phyloP scores from a whole-genome alignment of 495 filamentous ascomycete genomes.

The Xylaria longipes region DNA sequence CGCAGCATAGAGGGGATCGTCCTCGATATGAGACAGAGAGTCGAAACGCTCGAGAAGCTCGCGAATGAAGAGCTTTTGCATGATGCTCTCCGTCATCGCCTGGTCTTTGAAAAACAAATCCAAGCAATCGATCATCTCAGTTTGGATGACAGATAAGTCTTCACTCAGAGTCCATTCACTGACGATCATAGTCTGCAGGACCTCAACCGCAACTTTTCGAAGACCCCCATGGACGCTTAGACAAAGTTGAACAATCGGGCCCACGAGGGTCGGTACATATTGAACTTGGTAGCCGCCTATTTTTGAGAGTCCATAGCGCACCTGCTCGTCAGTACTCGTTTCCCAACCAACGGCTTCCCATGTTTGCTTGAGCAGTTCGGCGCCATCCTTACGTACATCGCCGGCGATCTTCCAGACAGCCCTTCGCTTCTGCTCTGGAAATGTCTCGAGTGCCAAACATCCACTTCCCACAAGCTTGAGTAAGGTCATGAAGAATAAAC shows the following conservation, averaged over 20 bases:
- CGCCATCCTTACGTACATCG: slow-evolving; percentile 91
- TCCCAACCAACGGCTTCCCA: slow-evolving; percentile 99
- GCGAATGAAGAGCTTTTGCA: slow-evolving; percentile 89
- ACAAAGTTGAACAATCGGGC: slow-evolving; percentile 91
- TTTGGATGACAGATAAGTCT: slow-evolving; percentile 89
- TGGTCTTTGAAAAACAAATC: slow-evolving; percentile 91
- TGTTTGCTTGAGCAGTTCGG: slow-evolving; percentile 77
- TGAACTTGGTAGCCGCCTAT: slow-evolving; percentile 98
- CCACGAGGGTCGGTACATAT: slow-evolving; percentile 90
- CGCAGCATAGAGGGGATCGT: slow-evolving; percentile 78
- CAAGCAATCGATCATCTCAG: slow-evolving; percentile 94
- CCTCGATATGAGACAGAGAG: slow-evolving; percentile 64
- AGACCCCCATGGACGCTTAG: slow-evolving; percentile 94
- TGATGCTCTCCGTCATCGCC: slow-evolving; percentile 82
- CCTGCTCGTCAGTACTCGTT: slow-evolving; percentile 73
- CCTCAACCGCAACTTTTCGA: slow-evolving; percentile 86
- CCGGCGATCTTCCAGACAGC: slow-evolving; percentile 99
- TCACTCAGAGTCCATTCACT: slow-evolving; percentile 98
- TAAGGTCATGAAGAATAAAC: slow-evolving; percentile 86
- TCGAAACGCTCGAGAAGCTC: slow-evolving; percentile 86
- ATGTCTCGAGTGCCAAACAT: slow-evolving; percentile 90
- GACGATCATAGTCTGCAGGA: slow-evolving; percentile 96
- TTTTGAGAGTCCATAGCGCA: slow-evolving; percentile 76
- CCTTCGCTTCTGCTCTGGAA: slow-evolving; percentile 93
- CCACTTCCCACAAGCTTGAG: slow-evolving; percentile 88